Conservation (phyloP, 1,284 basidiomycete species). For the Ganoderma lingzhi region DNA sequence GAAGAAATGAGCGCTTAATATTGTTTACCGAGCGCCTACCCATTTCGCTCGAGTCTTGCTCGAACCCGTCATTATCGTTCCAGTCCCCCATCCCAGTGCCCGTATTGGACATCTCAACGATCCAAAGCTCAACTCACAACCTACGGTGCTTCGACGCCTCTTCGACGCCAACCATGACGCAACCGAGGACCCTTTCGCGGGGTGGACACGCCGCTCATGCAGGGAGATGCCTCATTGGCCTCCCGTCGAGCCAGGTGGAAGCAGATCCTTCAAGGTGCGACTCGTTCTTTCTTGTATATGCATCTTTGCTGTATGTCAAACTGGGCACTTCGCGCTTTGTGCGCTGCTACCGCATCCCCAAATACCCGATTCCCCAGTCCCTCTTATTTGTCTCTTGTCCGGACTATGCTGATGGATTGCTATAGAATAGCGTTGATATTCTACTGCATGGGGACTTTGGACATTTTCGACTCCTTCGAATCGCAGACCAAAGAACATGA, state of each 20-base stretch:
- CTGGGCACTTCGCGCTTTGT: not conserved
- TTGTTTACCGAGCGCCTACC: too few relatives aligned
- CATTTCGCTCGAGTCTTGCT: not conserved
- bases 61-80: not conserved
- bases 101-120: not conserved
- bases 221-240: slow-evolving; percentile 38
- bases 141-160: not conserved
- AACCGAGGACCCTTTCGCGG: slow-evolving; percentile 19
- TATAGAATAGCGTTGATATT: slow-evolving; percentile 82
- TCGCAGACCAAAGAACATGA: slow-evolving; percentile 58
- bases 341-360: not conserved
- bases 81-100: not conserved
- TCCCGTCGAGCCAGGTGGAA: slow-evolving; percentile 39
- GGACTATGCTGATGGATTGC: slow-evolving; percentile 3
- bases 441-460: slow-evolving; percentile 84
- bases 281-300: not conserved
- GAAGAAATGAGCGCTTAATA: not conserved
- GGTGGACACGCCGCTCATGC: slow-evolving; percentile 37
- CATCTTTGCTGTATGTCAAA: not conserved
- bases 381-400: not conserved
- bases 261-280: slow-evolving; percentile 40
- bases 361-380: not conserved
- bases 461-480: slow-evolving; percentile 69
- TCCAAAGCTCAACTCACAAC: not conserved
- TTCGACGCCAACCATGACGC: not conserved